phyloP scores from a whole-genome alignment of 129 eudicot genomes.

The Helianthus tuberosus region DNA sequence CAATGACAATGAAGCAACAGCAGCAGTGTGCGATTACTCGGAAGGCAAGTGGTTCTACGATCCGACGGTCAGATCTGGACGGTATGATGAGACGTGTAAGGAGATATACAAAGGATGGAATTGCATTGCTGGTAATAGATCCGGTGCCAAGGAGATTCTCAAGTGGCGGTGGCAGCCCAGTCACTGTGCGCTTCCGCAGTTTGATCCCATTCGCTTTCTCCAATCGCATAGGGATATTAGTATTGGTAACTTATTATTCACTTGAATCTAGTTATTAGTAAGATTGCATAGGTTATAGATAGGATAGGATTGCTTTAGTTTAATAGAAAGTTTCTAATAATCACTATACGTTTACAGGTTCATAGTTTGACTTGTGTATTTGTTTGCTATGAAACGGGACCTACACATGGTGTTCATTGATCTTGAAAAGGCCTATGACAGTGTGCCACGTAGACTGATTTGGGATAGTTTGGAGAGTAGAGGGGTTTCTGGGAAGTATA shows the following conservation, averaged over 20 bases:
- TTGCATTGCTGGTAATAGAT: conserved; percentile 66
- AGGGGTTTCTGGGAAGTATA: no score
- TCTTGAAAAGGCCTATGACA: no score
- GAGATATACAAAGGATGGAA: conserved; percentile 97
- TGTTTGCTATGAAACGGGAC: conserved; percentile 10
- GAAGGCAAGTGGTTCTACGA: conserved; percentile 94
- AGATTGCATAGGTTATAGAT: no score
- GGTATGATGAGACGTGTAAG: conserved; percentile 80
- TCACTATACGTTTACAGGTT: background rate
- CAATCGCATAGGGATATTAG: conserved; percentile 52
- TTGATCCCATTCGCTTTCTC: conserved; percentile 68
- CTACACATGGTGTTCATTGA: no score
- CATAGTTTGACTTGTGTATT: background rate
- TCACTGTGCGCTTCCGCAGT: conserved; percentile 69
- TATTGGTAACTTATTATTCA: conserved; percentile 51
- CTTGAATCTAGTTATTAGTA: background rate
- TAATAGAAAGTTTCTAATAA: background rate
- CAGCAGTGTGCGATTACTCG: conserved; percentile 60
- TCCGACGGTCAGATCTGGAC: conserved; percentile 52
- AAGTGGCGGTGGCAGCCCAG: conserved; percentile 94
- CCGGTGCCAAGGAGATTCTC: conserved; percentile 66
- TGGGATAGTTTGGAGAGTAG: no score
- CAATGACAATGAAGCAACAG: conserved; percentile 14
- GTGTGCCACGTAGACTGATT: no score
- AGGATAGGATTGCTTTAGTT: background rate